Percentiles rank a stretch among this genome's conserved stretches.
These are phyloP conservation scores for Arthrobotrys iridis DNA, from an alignment of 2,329 filamentous ascomycete species.

Conservation along the genomic window DNA sequence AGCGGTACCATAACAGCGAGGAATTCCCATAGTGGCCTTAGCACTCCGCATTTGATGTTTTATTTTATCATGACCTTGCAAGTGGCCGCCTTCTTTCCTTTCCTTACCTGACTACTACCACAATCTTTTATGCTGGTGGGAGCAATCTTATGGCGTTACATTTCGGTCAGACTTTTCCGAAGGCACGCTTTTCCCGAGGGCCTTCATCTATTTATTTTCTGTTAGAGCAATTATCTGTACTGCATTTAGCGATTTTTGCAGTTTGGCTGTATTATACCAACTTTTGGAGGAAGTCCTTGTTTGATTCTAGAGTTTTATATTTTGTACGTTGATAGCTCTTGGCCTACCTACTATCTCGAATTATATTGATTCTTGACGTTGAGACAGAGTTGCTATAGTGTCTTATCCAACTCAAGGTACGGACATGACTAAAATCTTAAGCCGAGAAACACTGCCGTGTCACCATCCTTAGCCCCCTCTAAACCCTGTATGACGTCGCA, in stretches of 20 bases:
- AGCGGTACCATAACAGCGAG: constrained; percentile 14
- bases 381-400: too few species aligned
- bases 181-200: too few species aligned
- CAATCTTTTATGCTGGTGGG: not conserved
- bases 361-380: too few species aligned
- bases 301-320: not conserved
- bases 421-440: too few species aligned
- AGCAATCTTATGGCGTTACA: constrained; percentile 3
- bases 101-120: not conserved
- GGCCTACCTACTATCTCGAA: too few species aligned
- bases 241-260: constrained; percentile 15
- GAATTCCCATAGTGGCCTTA: not conserved
- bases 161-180: not conserved
- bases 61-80: not conserved
- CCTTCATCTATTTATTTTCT: not conserved
- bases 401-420: too few species aligned
- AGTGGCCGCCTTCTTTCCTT: not conserved
- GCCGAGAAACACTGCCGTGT: too few species aligned
- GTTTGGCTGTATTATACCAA: constrained; percentile 18
- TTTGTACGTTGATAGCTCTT: too few species aligned
- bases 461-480: too few species aligned
- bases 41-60: not conserved
- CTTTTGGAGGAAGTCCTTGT: not conserved
- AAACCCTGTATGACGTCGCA: too few species aligned
- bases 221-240: constrained; percentile 15